Conservation (phyloP, 495 filamentous ascomycete species). For the Xylaria longipes region DNA sequence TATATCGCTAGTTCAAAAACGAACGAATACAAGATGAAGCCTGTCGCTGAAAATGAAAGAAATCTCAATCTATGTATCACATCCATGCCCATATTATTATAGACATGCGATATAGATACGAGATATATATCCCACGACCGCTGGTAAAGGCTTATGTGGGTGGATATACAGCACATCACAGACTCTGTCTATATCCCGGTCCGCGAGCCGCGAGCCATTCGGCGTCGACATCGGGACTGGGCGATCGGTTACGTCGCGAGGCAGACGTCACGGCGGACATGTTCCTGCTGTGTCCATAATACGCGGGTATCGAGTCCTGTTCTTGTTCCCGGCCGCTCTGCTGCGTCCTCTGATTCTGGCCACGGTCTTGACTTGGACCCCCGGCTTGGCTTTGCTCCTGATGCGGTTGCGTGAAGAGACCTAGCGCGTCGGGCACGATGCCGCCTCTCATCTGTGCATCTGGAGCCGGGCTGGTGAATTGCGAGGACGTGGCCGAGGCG, state of each 20-base stretch:
- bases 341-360: background rate
- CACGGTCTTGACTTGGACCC: background rate
- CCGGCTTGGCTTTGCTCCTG: background rate
- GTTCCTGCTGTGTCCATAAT: conserved; percentile 14
- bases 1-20: background rate
- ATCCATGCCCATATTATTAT: background rate
- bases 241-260: background rate
- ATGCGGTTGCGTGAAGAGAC: conserved; percentile 9
- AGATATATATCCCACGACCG: background rate
- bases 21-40: background rate
- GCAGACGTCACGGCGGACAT: background rate
- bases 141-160: background rate
- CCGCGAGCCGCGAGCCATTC: conserved; percentile 14
- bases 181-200: conserved; percentile 22
- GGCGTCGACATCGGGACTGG: background rate
- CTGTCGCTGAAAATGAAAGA: background rate
- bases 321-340: background rate
- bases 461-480: background rate
- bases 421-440: conserved; percentile 6
- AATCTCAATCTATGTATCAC: background rate
- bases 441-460: background rate
- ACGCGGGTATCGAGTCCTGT: conserved; percentile 6
- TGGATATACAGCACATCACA: background rate
- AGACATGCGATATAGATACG: background rate
- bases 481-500: background rate